Base-by-base conservation (phyloP, 179 eudicot species). In the Silene noctiflora region DNA sequence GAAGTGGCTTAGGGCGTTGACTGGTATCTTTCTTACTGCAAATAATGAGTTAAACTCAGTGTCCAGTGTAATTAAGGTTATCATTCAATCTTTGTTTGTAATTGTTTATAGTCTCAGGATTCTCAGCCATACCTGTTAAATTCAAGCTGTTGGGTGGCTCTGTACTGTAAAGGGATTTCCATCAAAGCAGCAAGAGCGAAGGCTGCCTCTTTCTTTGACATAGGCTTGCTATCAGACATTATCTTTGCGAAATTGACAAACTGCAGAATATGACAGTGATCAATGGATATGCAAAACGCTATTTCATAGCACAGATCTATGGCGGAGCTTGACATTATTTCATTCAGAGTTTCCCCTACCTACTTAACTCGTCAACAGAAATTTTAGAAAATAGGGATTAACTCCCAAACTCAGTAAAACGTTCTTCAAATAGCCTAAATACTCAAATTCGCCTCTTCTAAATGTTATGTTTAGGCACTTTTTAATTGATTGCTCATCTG, bases 161-260 rank as follows among this genome's bases (percentile, higher is more conserved):
- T 85, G 82, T 91, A 92, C 81, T 92, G 97, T 53, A 78, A 59
- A 55, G 97, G 97, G 82, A 92, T 88, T 82, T 92, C 97, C 97
- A 92, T 92, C 19, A 91, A 80, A 63, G 94, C 97, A 78, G 92
- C 97, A 24, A 91, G 91, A 21, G 97, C 94, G 80, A 91, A 91
- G 31, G 88, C 90, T 78, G 97, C 81, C 83, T 92, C 97, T 80
- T 86, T 91, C 79, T 88, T 92, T 6, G 88, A 72, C 70, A 58
- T 74, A 53, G 80, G 80, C 33, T 81, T 79, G 74, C 85, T 86
- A 71, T 86, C 93, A 1, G 93, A 88, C 90, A 91, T 92, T 46
- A 92, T 91, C 73, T 91, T 89, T 51, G 91, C 86, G 86, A 91
- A 91, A 81, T 92, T 84, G 44, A 92, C 97, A 71, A 92, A 92